Conservation (phyloP, 306 rosid species). For the Ormosia semicastrata region DNA sequence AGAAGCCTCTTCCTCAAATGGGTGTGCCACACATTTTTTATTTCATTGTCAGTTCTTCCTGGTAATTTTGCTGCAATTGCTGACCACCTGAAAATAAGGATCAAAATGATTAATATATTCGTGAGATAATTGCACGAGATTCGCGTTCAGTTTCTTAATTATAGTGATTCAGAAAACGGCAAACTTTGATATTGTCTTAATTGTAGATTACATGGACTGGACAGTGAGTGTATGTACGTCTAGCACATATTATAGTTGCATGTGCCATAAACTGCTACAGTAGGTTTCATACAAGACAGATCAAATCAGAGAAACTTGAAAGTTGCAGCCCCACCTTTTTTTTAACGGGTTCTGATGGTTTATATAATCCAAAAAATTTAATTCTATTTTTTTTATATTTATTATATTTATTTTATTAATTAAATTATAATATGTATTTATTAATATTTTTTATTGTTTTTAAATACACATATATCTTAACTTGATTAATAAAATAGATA, state of each 20-base stretch:
- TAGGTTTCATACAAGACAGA: constrained; percentile 13
- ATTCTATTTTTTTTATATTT: no score
- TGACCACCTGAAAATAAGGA: constrained; percentile 72
- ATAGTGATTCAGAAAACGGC: constrained; percentile 21
- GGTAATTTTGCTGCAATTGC: constrained; percentile 89
- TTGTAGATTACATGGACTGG: neutral
- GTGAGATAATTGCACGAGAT: constrained; percentile 29
- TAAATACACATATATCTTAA: no score
- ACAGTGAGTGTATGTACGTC: constrained; percentile 18
- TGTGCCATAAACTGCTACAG: constrained; percentile 43
- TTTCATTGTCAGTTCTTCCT: constrained; percentile 92
- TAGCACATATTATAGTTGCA: constrained; percentile 28
- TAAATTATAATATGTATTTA: no score
- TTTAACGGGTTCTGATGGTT: neutral
- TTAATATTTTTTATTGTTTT: no score
- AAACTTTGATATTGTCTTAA: constrained; percentile 24
- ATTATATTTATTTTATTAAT: no score
- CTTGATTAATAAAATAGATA: no score
- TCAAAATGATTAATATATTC: neutral
- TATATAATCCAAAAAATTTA: no score
- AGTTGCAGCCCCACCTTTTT: neutral
- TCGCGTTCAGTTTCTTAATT: constrained; percentile 19
- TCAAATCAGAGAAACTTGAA: constrained; percentile 48
- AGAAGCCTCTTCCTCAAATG: constrained; percentile 78
- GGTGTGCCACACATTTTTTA: constrained; percentile 97